Evolutionary conservation across 2,329 filamentous ascomycete genomes (phyloP).

Genomic region (Colletotrichum sp.): DNA sequence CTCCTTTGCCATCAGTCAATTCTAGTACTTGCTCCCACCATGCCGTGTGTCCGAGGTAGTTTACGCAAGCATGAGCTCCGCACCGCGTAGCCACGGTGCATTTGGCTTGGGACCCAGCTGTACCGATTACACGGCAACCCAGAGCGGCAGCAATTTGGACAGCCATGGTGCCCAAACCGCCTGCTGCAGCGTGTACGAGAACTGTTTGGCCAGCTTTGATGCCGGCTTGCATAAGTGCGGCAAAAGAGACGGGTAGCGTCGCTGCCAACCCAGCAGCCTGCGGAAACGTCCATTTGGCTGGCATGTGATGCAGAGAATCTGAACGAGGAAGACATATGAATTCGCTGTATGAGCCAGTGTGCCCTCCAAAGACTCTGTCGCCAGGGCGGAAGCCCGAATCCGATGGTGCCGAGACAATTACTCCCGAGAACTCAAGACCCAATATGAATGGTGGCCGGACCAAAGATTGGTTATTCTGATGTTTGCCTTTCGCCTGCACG

Average conservation of each 20-base stretch:
- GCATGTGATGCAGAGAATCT: conserved; percentile 44
- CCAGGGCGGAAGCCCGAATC: conserved; percentile 44
- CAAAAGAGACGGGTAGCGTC: conserved; percentile 60
- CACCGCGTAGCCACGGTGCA: conserved; percentile 40
- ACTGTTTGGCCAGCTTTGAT: conserved; percentile 52
- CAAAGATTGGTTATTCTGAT: conserved; percentile 64
- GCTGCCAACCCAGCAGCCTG: conserved; percentile 59
- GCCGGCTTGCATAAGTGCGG: conserved; percentile 47
- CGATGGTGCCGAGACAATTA: conserved; percentile 44
- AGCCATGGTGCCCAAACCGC: conserved; percentile 60
- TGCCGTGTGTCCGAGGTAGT: conserved; percentile 35
- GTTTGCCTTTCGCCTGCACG: conserved; percentile 53
- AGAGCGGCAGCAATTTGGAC: conserved; percentile 58
- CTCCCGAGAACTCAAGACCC: conserved; percentile 66
- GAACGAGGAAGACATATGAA: conserved; percentile 46
- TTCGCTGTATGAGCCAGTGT: conserved; percentile 57
- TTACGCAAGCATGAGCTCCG: conserved; percentile 46
- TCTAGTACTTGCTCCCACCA: conserved; percentile 59
- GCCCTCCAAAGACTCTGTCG: conserved; percentile 58
- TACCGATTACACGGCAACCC: conserved; percentile 58
- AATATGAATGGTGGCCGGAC: conserved; percentile 62
- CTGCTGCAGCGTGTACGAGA: conserved; percentile 60
- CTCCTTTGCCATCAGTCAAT: conserved; percentile 52
- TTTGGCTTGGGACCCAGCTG: conserved; percentile 53
- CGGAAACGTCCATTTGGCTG: conserved; percentile 46